Evolutionary conservation across 2,329 filamentous ascomycete species (phyloP).

Genomic region (Clonostachys solani): DNA sequence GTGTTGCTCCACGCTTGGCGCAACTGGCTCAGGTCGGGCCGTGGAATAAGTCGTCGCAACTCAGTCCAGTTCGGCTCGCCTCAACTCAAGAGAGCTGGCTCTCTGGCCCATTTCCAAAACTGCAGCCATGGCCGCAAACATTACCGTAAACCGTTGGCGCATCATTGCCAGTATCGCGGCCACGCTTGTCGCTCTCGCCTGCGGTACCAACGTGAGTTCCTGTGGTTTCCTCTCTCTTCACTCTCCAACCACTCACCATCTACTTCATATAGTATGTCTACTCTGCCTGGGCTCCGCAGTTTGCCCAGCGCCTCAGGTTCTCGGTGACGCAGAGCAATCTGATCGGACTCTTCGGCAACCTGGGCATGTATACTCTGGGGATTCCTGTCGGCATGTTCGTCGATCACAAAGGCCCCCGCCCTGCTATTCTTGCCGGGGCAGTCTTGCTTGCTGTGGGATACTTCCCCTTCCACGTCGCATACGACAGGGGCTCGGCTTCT

Average conservation of each 20-base stretch:
- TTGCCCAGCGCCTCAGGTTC: slow-evolving; percentile 79
- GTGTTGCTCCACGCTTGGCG: too few species aligned
- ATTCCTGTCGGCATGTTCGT: slow-evolving; percentile 87
- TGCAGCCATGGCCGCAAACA: too few species aligned
- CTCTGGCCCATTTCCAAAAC: too few species aligned
- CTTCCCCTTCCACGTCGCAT: slow-evolving; percentile 78
- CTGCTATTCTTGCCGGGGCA: slow-evolving; percentile 72
- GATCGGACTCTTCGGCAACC: slow-evolving; percentile 78
- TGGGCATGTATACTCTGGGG: slow-evolving; percentile 91
- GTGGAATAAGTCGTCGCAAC: too few species aligned
- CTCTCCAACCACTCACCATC: not conserved
- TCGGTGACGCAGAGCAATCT: slow-evolving; percentile 92
- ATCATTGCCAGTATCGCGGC: slow-evolving; percentile 81
- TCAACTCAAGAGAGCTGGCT: too few species aligned
- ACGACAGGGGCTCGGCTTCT: slow-evolving; percentile 60
- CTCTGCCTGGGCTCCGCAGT: slow-evolving; percentile 95
- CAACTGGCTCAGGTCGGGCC: too few species aligned
- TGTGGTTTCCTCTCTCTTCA: not conserved
- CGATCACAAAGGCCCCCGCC: slow-evolving; percentile 75
- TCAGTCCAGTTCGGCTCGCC: too few species aligned
- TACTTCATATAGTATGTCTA: slow-evolving; percentile 74
- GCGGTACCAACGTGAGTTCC: slow-evolving; percentile 79
- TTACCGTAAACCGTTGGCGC: slow-evolving; percentile 33
- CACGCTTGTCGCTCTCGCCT: slow-evolving; percentile 79
- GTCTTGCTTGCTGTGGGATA: slow-evolving; percentile 75